phyloP scores from a whole-genome alignment of 2,329 filamentous ascomycete species.

The Biscogniauxia marginata region DNA sequence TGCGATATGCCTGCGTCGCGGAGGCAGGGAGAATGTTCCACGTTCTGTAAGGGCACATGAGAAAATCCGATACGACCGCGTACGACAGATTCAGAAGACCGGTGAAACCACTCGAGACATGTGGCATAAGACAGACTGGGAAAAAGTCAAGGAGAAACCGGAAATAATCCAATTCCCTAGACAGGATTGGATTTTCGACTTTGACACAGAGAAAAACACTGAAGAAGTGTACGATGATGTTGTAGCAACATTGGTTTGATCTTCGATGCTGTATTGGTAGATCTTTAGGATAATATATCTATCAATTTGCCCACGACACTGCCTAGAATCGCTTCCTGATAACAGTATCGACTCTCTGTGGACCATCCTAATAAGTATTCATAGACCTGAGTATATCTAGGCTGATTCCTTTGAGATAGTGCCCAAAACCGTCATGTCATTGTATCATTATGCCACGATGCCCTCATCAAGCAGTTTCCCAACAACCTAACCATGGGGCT shows the following conservation, averaged over 20 bases:
- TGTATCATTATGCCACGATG: no score
- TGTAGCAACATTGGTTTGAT: slow-evolving; percentile 26
- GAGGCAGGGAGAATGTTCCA: slow-evolving; percentile 38
- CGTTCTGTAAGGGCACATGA: slow-evolving; percentile 43
- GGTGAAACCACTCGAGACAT: slow-evolving; percentile 49
- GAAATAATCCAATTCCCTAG: slow-evolving; percentile 47
- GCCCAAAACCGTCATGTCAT: no score
- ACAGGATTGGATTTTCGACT: slow-evolving; percentile 52
- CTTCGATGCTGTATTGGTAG: slow-evolving; percentile 6
- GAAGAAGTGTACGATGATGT: slow-evolving; percentile 38
- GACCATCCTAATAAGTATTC: no score
- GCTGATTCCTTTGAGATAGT: no score
- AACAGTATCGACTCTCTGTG: no score
- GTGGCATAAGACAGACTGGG: slow-evolving; percentile 57
- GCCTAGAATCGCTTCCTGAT: no score
- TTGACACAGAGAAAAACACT: slow-evolving; percentile 48
- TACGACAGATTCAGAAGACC: slow-evolving; percentile 48
- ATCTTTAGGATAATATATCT: no score
- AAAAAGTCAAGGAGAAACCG: slow-evolving; percentile 46
- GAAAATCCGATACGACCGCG: slow-evolving; percentile 48
- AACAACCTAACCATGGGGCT: no score
- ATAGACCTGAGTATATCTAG: no score
- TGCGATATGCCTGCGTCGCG: slow-evolving; percentile 42
- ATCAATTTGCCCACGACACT: no score
- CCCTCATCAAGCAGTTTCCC: no score